Conservation (phyloP, 139 green algal species). For the Ettlia oleoabundans region DNA sequence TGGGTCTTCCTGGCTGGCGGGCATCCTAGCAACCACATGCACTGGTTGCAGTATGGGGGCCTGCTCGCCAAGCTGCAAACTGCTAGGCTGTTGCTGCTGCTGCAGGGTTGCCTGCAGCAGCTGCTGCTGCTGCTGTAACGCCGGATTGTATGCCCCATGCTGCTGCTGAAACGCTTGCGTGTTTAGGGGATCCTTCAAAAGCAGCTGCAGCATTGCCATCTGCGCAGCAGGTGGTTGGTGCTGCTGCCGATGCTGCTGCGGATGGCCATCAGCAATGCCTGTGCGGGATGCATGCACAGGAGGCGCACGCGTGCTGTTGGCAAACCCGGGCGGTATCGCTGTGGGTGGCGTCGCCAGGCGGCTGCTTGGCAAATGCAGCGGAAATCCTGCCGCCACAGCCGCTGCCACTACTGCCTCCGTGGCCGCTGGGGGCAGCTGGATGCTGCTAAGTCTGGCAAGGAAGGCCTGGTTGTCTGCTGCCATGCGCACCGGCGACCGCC, state of each 20-base stretch:
- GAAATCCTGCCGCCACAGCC: constrained; percentile 3
- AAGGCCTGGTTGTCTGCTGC: constrained; percentile 43
- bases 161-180: not conserved
- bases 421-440: constrained; percentile 20
- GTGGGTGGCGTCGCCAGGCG: not conserved
- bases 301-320: too few relatives aligned
- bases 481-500: constrained; percentile 39
- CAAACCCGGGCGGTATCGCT: not conserved
- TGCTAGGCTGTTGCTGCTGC: not conserved
- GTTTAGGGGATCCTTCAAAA: not conserved
- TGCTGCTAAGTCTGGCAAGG: constrained; percentile 30
- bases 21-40: not conserved
- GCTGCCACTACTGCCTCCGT: constrained; percentile 17
- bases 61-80: not conserved
- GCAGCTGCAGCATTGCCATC: constrained; percentile 7
- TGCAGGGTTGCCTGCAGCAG: not conserved
- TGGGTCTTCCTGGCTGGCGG: too few relatives aligned
- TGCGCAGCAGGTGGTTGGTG: not conserved
- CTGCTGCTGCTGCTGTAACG: not conserved
- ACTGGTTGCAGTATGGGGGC: not conserved
- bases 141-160: not conserved
- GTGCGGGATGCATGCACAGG: not conserved
- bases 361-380: not conserved
- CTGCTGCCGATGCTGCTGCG: not conserved
- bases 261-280: not conserved